These are phyloP conservation scores for Phoma herbarum DNA, from an alignment of 2,329 filamentous ascomycete genomes.

Conservation along the genomic window DNA sequence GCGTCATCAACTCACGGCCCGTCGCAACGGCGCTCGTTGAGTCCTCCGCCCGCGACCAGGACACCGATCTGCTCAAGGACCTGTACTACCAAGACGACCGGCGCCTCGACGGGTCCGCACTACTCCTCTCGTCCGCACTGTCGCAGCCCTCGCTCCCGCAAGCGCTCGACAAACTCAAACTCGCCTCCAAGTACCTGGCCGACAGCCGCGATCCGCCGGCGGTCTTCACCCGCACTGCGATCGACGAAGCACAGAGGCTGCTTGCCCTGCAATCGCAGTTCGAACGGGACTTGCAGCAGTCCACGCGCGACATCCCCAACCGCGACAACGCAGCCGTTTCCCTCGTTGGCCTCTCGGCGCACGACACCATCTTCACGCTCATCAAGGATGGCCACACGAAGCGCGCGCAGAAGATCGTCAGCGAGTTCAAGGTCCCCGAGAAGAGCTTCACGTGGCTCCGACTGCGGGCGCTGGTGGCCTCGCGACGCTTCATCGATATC, in stretches of 20 bases:
- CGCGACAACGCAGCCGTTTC: constrained; percentile 52
- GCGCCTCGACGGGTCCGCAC: constrained; percentile 83
- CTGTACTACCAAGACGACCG: constrained; percentile 98
- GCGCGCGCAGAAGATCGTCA: constrained; percentile 83
- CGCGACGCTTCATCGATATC: constrained; percentile 90
- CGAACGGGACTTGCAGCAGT: constrained; percentile 75
- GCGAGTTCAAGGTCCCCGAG: constrained; percentile 90
- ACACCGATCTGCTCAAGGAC: constrained; percentile 86
- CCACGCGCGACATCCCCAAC: constrained; percentile 54
- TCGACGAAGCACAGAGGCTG: constrained; percentile 82
- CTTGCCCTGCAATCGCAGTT: constrained; percentile 87
- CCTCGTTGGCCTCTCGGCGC: constrained; percentile 85
- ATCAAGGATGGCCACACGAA: constrained; percentile 83
- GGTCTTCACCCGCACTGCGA: constrained; percentile 73
- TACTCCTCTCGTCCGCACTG: constrained; percentile 86
- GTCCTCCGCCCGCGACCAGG: constrained; percentile 79
- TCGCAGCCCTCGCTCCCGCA: constrained; percentile 73
- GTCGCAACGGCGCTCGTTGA: constrained; percentile 91
- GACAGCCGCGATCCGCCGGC: constrained; percentile 81
- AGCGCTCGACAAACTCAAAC: constrained; percentile 84
- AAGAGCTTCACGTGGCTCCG: constrained; percentile 89
- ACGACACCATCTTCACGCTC: constrained; percentile 91
- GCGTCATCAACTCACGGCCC: constrained; percentile 84
- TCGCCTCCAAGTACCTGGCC: constrained; percentile 81
- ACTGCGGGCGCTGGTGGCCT: constrained; percentile 85